Evolutionary conservation across 345 rosid genomes (phyloP), one percentile per base, ranked within the genome.

Genomic region (Syzygium aqueum): DNA sequence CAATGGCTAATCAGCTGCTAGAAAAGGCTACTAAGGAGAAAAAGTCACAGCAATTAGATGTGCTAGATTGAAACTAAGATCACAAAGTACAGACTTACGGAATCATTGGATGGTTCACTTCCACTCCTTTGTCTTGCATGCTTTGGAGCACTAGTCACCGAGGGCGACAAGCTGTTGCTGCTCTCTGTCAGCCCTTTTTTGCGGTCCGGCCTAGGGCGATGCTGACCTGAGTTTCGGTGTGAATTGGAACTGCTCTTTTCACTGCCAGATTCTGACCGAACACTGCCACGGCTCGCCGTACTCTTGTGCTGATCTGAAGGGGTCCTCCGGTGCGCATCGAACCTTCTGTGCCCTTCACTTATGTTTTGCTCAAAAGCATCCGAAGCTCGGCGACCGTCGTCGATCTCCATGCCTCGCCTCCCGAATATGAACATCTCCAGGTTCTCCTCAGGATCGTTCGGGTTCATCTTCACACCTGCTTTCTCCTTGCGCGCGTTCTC

Each of bases 361-460:
- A 51, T 4, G 53, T 28, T 61, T 87, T 40, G 85, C 57, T 84
- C 56, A 43, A 4, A 28, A 50, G 85, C 28, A 37, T 54, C 85
- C 51, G 67, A 53, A 56, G 65, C 78, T 19, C 22, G 53, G 53
- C 8, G 15, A 49, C 86, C 28, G 5, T 46, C 86, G 30, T 86
- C 73, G 4, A 50, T 80, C 53, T 37, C 57, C 14, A 11, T 61
- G 80, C 88, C 86, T 87, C 90, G 57, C 78, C 40, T 89, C 77
- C 67, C 84, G 6, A 25, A 50, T 87, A 77, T 50, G 56, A 93
- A 91, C 59, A 90, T 92, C 83, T 91, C 91, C 17, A 91, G 96
- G 88, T 93, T 93, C 90, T 93, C 90, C 87, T 90, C 89, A 0
- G 95, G 95, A 88, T 94, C 96, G 86, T 92, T 93, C 0, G 95